Evolutionary conservation across 2,329 filamentous ascomycete genomes (phyloP), one percentile per base, ranked within the genome.

Genomic region (Trichoderma asperellum): DNA sequence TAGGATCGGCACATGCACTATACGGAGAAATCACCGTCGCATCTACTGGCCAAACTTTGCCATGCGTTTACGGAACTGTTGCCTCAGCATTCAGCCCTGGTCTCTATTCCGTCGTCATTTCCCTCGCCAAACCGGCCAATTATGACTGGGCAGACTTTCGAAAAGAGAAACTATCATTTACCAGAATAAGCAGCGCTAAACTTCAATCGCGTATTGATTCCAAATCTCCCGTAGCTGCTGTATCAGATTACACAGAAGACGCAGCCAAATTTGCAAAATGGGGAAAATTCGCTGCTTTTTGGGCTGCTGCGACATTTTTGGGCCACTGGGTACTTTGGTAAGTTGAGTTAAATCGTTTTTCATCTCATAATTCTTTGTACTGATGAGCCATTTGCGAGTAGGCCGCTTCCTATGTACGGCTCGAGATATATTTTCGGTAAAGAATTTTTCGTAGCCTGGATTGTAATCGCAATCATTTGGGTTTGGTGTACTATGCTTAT

Each of bases 321-420:
- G 84, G 84, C 0, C 84, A 86, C 64, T 86, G 83, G 83, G 83
- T 87, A 1, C 70, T 87, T 2, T 87, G 84, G 84, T 77, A 68
- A 73, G 74, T 32, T 32, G 32, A 32, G 4, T 73, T n/a, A 24
- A 53, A 2, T 11, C 5, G n/a, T 14, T 11, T 43, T 4, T 10
- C 2, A 27, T 11, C 18, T 11, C 18, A 12, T 49, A 18, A 11
- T 7, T 27, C 14, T 16, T 29, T 29, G 18, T 18, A 14, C 70
- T 73, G 63, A 70, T 52, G 24, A 16, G 1, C 10, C n/a, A 2
- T 56, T 34, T 6, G 12, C 21, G 35, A 2, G 6, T 40, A 78
- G 76, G 77, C 85, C 85, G 0, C 76, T 87, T 56, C 84, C 84
- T 0, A 87, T 87, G 84, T 87, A 87, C 71, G 85, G 81, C 0